A percentile compares a stretch with the other conserved stretches of the same genome.
These are phyloP conservation scores for Torrubiella hemipterigena DNA, from an alignment of 2,329 filamentous ascomycete genomes.

Conservation along the genomic window DNA sequence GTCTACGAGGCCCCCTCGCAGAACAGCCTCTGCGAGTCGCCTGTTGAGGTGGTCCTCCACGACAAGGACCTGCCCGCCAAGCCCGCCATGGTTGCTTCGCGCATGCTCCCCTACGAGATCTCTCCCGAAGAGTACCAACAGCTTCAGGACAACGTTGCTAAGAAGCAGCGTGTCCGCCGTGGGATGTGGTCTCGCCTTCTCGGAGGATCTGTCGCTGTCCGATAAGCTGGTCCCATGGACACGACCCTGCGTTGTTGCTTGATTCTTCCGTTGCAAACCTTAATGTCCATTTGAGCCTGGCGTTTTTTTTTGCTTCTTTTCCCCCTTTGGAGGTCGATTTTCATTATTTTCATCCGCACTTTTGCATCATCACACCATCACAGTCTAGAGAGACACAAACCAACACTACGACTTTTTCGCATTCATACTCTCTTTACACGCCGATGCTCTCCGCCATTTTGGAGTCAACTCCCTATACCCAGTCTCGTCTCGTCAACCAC, in stretches of 20 bases:
- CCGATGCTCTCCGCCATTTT: no score
- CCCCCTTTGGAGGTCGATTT: background rate
- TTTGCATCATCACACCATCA: conserved; percentile 2
- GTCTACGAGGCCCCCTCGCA: conserved; percentile 21
- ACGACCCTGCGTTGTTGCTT: no score
- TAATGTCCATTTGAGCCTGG: conserved; percentile 2
- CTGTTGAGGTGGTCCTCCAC: conserved; percentile 32
- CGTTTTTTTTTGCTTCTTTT: conserved; percentile 5
- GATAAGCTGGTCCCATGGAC: no score
- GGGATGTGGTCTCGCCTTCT: conserved; percentile 44
- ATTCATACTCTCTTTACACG: background rate
- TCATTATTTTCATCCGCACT: conserved; percentile 4
- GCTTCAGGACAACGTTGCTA: conserved; percentile 31
- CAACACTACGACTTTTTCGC: background rate
- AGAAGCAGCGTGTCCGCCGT: conserved; percentile 38
- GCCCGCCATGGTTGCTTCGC: conserved; percentile 15
- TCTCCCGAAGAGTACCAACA: conserved; percentile 38
- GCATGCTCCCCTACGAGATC: conserved; percentile 43
- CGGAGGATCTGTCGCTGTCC: conserved; percentile 28
- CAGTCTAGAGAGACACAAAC: background rate
- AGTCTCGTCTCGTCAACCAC: no score
- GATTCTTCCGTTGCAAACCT: no score
- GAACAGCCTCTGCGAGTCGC: conserved; percentile 36
- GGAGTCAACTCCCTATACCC: no score
- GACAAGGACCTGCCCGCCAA: conserved; percentile 26